Evolutionary conservation across 345 rosid genomes (phyloP), one percentile per base, ranked within the genome.

Genomic region (Salix koriyanagi): DNA sequence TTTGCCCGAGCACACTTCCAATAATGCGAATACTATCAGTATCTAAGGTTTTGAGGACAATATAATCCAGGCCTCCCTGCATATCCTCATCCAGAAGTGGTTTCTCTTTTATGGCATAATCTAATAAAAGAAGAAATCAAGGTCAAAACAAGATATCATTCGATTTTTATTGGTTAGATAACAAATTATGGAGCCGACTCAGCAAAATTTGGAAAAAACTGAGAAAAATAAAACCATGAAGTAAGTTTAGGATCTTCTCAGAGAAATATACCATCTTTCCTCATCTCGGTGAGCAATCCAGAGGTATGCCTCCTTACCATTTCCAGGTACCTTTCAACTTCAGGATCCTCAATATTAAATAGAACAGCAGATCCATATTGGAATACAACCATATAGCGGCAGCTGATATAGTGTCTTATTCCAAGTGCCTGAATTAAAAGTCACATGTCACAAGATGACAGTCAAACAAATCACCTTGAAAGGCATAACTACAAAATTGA

Each of bases 1-100:
- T 94, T 81, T 91, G 97, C 23, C 97, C 99, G 34, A 94, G 97
- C 77, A 95, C 95, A 74, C 97, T 95, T 82, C 95, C 97, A 78
- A 95, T 92, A 36, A 91, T 85, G 68, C 97, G 95, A 52, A 95
- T 84, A 71, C 95, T 91, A 77, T 95, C 94, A 56, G 90, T 91
- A 83, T 95, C 99, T 81, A 95, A 80, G 13, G 80, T 79, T 75
- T 88, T 95, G 54, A 95, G 91, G 81, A 89, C 88, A 11, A 92
- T 82, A 72, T 86, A 88, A 76, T 95, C 97, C 13, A 89, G 91
- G 46, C 97, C 97, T 75, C 97, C 97, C 84, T 79, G 86, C 97
- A 92, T 92, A 78, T 90, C 96, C 84, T 83, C 90, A 23, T 36
- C 85, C 80, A 90, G 81, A 79, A 81, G 80, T 34, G 97, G 94